Base-by-base conservation (phyloP, 345 rosid genomes). In the Conringia planisiliqua region DNA sequence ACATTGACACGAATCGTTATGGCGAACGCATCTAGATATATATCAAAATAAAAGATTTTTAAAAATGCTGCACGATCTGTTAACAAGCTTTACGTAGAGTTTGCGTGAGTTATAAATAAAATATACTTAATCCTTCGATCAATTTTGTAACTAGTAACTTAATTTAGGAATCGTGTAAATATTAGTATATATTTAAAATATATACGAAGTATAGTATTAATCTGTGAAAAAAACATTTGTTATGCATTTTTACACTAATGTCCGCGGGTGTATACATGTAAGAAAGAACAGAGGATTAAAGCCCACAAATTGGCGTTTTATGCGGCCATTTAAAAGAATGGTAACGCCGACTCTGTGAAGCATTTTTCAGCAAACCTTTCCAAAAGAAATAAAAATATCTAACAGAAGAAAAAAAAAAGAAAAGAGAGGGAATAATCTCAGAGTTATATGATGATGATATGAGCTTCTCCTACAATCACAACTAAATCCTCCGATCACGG, bases 311-410 rank as follows among this genome's bases (percentile, higher is more conserved):
- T 72, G 72, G 65, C 73, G 43, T 78, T 78, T 78, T 66, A 60
- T 78, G 30, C 27, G 36, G 59, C 73, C 73, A 60, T 78, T 78
- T 72, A 72, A 78, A 59, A 78, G 81, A 59, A 72, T 26, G 77
- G 47, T 60, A 78, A 78, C 73, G 77, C 73, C 72, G 64, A 71
- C 70, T 72, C 77, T 59, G 27, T 50, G 65, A 78, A 66, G 63
- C 77, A 78, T 78, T 60, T 58, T 60, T 59, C 59, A 58, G 32
- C 69, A 71, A 39, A 48, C 35, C 64, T n/a, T 14, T 12, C 17
- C 12, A 36, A 18, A 46, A 29, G 57, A 44, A 13, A 44, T 12
- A 42, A 36, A 68, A 39, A 68, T 24, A 51, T 35, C 64, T 54
- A 7, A 40, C 13, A 46, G 35, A 40, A 68, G 26, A 39, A 59